Conservation (phyloP, 371 early-diverging fungal genomes). For the Gilbertella persicaria region DNA sequence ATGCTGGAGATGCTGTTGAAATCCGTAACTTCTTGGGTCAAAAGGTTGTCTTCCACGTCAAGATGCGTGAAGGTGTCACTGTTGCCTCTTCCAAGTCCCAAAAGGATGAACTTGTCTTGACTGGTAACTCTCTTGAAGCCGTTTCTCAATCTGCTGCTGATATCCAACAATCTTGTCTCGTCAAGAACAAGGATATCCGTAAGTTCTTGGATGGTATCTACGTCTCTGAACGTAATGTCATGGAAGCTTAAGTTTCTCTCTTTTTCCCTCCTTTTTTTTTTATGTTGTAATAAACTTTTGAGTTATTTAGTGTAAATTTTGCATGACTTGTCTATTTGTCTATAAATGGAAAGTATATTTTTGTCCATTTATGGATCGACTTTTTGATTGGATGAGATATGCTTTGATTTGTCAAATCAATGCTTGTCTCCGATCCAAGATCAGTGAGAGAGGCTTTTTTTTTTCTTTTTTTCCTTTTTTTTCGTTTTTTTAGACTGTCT, state of each 20-base stretch:
- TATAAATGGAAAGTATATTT: too few species aligned
- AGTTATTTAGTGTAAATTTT: too few species aligned
- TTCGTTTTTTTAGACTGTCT: too few species aligned
- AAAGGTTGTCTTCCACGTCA: conserved; percentile 89
- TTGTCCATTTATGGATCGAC: too few species aligned
- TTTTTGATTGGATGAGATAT: too few species aligned
- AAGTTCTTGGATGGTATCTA: conserved; percentile 99
- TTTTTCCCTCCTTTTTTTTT: conserved; percentile 2
- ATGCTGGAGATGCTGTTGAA: conserved; percentile 84
- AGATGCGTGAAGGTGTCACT: conserved; percentile 90
- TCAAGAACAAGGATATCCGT: conserved; percentile 95
- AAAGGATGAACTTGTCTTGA: conserved; percentile 97
- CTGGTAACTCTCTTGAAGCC: conserved; percentile 95
- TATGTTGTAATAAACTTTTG: too few species aligned
- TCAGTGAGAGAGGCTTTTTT: too few species aligned
- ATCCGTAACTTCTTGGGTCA: conserved; percentile 99
- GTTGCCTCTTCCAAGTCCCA: conserved; percentile 79
- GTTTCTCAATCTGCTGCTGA: conserved; percentile 96
- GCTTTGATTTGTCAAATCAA: too few species aligned
- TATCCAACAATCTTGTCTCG: conserved; percentile 74
- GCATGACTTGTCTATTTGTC: too few species aligned
- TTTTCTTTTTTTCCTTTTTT: neutral
- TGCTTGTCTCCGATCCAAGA: too few species aligned
- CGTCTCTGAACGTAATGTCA: conserved; percentile 79
- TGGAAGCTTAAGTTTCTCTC: conserved; percentile 28